Evolutionary conservation across 2,329 filamentous ascomycete genomes (phyloP).

Genomic region (Triangularia verruculosa): DNA sequence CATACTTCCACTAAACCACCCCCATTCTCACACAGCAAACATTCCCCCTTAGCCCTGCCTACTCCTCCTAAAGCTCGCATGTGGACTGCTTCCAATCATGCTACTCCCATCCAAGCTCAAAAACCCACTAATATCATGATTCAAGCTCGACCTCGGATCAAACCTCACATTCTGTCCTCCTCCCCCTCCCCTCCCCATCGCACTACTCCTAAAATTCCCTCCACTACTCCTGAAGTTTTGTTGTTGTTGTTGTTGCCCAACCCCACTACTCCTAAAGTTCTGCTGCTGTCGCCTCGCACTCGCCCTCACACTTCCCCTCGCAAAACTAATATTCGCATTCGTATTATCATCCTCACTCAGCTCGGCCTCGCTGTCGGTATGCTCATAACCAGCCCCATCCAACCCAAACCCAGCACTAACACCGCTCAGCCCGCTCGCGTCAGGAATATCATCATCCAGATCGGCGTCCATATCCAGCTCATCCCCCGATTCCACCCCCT

Average conservation of each 20-base stretch:
- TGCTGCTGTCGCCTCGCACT: conserved; percentile 18
- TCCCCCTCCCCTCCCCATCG: background rate
- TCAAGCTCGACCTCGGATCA: conserved; percentile 46
- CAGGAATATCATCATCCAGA: conserved; percentile 68
- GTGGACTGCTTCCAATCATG: conserved; percentile 54
- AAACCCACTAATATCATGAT: conserved; percentile 50
- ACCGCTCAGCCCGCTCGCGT: conserved; percentile 38
- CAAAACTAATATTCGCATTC: conserved; percentile 32
- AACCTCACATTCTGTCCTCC: background rate
- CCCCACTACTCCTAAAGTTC: conserved; percentile 31
- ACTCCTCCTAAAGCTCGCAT: conserved; percentile 34
- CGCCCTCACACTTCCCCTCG: background rate
- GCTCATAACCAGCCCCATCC: conserved; percentile 65
- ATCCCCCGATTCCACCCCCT: conserved; percentile 31
- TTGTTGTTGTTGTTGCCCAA: conserved; percentile 13
- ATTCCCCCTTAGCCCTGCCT: background rate
- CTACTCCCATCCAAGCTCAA: conserved; percentile 58
- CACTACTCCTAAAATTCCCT: conserved; percentile 30
- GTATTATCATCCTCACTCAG: conserved; percentile 46
- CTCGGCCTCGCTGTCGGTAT: conserved; percentile 72
- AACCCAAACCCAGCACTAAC: conserved; percentile 32
- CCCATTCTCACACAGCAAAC: background rate
- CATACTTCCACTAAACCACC: conserved; percentile 11
- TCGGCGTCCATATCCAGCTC: conserved; percentile 64
- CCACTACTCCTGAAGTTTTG: conserved; percentile 30